A percentile compares a stretch with the other conserved stretches of the same genome.
These are phyloP conservation scores for Cercospora citrullina DNA, from an alignment of 2,329 filamentous ascomycete genomes.

Conservation along the genomic window DNA sequence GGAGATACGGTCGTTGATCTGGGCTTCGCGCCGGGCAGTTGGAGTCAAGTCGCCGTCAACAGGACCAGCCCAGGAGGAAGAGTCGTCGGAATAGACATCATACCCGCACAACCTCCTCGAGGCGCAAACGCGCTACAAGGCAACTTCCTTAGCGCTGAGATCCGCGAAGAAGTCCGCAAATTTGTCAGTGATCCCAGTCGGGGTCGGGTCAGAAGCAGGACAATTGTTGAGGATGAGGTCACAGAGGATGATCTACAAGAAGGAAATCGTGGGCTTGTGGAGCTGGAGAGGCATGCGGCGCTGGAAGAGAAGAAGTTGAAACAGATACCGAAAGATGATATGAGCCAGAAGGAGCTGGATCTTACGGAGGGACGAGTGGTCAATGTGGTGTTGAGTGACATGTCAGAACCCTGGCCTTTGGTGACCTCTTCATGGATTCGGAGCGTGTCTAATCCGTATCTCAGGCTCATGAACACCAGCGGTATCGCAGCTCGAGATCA, in stretches of 20 bases:
- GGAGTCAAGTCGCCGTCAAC: conserved; percentile 77
- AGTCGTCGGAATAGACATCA: conserved; percentile 89
- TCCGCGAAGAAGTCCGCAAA: conserved; percentile 74
- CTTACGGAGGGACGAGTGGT: conserved; percentile 60
- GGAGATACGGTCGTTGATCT: conserved; percentile 90
- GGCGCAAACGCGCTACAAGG: conserved; percentile 96
- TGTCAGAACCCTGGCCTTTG: conserved; percentile 95
- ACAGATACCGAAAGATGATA: conserved; percentile 17
- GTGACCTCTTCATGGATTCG: conserved; percentile 75
- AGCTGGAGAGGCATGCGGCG: conserved; percentile 57
- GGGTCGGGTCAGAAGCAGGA: conserved; percentile 48
- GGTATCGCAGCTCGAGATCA: conserved; percentile 85
- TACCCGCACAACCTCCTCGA: conserved; percentile 84
- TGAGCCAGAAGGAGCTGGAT: conserved; percentile 30
- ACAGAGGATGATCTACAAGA: conserved; percentile 46
- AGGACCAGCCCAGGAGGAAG: conserved; percentile 69
- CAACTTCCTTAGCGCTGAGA: conserved; percentile 74
- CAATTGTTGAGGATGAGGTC: conserved; percentile 31
- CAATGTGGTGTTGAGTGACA: conserved; percentile 95
- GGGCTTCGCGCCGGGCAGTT: conserved; percentile 71
- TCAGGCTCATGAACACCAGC: conserved; percentile 99
- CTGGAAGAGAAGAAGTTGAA: conserved; percentile 15
- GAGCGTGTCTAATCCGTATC: conserved; percentile 92
- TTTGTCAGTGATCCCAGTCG: conserved; percentile 68
- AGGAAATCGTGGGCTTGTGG: conserved; percentile 61